Percentiles rank a stretch among this genome's conserved stretches.
These are phyloP conservation scores for Fusarium compactum DNA, from an alignment of 2,329 filamentous ascomycete genomes.

Conservation along the genomic window DNA sequence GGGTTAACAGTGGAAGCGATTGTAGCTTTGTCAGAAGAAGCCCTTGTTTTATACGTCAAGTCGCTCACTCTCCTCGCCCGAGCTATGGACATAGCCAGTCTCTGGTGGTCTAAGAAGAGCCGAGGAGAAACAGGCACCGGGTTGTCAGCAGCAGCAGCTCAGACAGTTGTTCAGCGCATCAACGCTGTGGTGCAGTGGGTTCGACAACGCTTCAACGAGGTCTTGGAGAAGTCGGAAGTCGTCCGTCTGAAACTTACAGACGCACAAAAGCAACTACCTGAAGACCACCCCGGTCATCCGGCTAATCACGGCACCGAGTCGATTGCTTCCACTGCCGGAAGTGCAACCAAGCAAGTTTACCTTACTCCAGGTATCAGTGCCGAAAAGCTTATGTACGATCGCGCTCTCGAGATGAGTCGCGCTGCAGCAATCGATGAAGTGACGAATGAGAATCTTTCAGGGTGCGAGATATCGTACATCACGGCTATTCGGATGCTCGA, in stretches of 20 bases:
- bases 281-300: conserved; percentile 88
- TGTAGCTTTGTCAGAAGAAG: conserved; percentile 90
- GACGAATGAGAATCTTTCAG: conserved; percentile 85
- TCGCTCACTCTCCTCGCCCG: conserved; percentile 89
- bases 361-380: conserved; percentile 91
- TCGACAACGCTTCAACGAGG: conserved; percentile 93
- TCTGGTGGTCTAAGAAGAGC: conserved; percentile 88
- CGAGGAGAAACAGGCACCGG: conserved; percentile 67
- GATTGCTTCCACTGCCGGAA: conserved; percentile 67
- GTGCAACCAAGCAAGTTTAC: conserved; percentile 81
- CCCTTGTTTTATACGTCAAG: conserved; percentile 95
- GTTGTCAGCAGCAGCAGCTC: conserved; percentile 56
- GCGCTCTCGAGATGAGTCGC: conserved; percentile 95
- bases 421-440: conserved; percentile 96
- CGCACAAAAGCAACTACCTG: conserved; percentile 84
- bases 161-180: conserved; percentile 75
- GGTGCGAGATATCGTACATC: conserved; percentile 92
- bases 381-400: conserved; percentile 98
- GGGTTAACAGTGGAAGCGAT: conserved; percentile 88
- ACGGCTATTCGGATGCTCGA: conserved; percentile 96
- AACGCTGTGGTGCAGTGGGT: conserved; percentile 98
- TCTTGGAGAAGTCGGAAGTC: conserved; percentile 94
- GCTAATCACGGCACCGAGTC: conserved; percentile 76
- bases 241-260: conserved; percentile 90
- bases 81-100: conserved; percentile 93